Percentiles rank a stretch among this genome's conserved stretches.
These are phyloP conservation scores for Picochlorum sp. DNA, from an alignment of 139 green algal species.

Conservation along the genomic window DNA sequence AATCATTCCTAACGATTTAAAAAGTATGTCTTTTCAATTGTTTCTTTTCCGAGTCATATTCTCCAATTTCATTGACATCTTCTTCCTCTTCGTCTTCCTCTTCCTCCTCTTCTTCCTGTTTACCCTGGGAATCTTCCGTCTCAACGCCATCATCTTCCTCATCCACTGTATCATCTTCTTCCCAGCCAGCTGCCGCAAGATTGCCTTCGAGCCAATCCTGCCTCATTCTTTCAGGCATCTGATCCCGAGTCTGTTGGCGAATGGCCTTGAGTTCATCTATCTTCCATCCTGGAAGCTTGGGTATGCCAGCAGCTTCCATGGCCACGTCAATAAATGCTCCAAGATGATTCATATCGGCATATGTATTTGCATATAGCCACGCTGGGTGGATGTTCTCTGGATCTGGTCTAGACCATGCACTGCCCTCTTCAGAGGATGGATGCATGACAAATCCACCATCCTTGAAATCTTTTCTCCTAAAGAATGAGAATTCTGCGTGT, in stretches of 20 bases:
- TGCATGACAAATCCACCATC: slow-evolving; percentile 4
- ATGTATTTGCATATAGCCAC: slow-evolving; percentile 13
- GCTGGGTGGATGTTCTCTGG: not conserved
- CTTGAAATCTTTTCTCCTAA: not conserved
- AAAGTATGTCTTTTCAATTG: not conserved
- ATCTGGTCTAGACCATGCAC: slow-evolving; percentile 3
- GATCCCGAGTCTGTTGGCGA: not conserved
- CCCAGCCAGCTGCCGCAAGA: not conserved
- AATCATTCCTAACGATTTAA: not conserved
- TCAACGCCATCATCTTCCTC: not conserved
- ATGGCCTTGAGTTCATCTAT: slow-evolving; percentile 8
- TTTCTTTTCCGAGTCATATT: not conserved
- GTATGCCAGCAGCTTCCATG: slow-evolving; percentile 3
- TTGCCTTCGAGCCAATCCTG: not conserved
- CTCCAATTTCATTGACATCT: slow-evolving; percentile 2
- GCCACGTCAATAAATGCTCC: slow-evolving; percentile 9
- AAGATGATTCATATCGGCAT: slow-evolving; percentile 8
- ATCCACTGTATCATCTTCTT: not conserved
- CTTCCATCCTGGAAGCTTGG: not conserved
- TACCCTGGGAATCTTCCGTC: not conserved
- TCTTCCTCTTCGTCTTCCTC: not conserved
- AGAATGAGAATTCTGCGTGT: slow-evolving; percentile 8
- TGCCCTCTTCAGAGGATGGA: not conserved
- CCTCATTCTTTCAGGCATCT: slow-evolving; percentile 8
- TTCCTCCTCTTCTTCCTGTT: not conserved